A percentile compares a stretch with the other conserved stretches of the same genome.
Evolutionary conservation across 805 yeast species (phyloP).

Genomic region (Zygosaccharomyces rouxii): DNA sequence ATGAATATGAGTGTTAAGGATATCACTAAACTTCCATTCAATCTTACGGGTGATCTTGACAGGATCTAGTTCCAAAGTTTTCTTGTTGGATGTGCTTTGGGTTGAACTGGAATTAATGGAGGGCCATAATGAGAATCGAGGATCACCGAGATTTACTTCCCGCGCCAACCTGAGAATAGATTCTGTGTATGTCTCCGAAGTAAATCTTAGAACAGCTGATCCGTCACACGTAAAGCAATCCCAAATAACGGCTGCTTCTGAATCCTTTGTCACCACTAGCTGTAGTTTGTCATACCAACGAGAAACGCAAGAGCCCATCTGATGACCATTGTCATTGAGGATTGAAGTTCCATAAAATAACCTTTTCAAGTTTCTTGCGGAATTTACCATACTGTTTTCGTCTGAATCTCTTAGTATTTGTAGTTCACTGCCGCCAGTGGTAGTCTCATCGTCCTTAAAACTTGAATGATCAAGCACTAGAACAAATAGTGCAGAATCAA

Average conservation of each 20-base stretch:
- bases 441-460: constrained; percentile 50
- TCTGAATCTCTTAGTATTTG: constrained; percentile 1
- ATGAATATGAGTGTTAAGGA: constrained; percentile 47
- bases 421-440: constrained; percentile 44
- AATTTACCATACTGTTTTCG: neutral
- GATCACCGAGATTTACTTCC: constrained; percentile 59
- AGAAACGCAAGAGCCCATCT: constrained; percentile 87
- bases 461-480: constrained; percentile 74
- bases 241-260: constrained; percentile 86
- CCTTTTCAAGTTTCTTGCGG: constrained; percentile 45
- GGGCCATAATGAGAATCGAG: constrained; percentile 38
- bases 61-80: constrained; percentile 17
- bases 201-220: constrained; percentile 82
- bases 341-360: constrained; percentile 78
- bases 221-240: constrained; percentile 93
- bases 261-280: constrained; percentile 75
- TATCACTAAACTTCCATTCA: constrained; percentile 38
- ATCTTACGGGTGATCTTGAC: constrained; percentile 26
- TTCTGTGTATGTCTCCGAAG: constrained; percentile 85
- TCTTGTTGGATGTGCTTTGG: constrained; percentile 2
- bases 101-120: constrained; percentile 15
- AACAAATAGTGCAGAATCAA: constrained; percentile 78
- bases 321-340: constrained; percentile 69
- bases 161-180: constrained; percentile 79
- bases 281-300: constrained; percentile 93